These are phyloP conservation scores for Argentina anserina DNA, from an alignment of 306 rosid genomes.

Conservation along the genomic window DNA sequence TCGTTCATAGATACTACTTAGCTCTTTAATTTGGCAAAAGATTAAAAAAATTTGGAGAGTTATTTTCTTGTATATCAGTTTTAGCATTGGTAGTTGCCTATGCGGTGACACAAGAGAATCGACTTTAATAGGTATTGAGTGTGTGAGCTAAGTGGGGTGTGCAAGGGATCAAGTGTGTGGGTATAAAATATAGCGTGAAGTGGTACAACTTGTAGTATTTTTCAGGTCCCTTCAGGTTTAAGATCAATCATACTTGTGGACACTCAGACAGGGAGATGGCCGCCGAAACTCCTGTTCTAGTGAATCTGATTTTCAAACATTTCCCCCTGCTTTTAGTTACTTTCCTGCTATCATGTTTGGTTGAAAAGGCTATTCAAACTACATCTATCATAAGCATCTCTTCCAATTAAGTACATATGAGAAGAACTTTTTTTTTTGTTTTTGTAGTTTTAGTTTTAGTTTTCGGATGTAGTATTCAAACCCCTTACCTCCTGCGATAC, in stretches of 20 bases:
- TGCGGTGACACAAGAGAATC: neutral
- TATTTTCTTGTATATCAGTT: neutral
- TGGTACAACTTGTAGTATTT: neutral
- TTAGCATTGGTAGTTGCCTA: neutral
- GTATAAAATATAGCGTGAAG: neutral
- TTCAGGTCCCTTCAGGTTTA: neutral
- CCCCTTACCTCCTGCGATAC: neutral
- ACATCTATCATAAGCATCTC: neutral
- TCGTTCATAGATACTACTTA: neutral
- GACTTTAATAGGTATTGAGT: neutral
- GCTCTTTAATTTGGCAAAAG: neutral
- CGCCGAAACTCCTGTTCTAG: neutral
- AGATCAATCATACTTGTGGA: neutral
- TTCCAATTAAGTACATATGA: neutral
- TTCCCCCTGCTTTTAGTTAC: neutral
- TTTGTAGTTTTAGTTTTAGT: neutral
- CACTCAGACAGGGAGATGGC: neutral
- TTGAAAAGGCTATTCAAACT: neutral
- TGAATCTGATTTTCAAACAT: neutral
- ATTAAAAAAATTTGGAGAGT: neutral
- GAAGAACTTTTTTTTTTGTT: neutral
- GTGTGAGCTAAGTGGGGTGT: neutral
- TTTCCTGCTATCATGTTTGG: neutral
- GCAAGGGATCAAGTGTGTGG: neutral
- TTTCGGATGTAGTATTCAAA: neutral